phyloP scores from a whole-genome alignment of 306 rosid genomes.

The Quercus glauca region DNA sequence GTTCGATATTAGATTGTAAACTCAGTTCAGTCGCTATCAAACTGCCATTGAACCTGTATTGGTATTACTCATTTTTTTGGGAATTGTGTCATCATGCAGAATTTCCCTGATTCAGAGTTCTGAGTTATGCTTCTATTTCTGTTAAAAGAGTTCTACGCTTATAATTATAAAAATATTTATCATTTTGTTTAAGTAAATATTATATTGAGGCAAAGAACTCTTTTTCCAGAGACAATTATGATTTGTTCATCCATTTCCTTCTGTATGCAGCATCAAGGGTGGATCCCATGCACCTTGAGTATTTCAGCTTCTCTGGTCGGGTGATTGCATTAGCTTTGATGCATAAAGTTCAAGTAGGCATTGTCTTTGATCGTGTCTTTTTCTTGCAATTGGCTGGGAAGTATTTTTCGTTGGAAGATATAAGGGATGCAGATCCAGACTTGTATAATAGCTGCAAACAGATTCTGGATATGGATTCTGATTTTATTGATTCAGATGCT shows the following conservation, averaged over 20 bases:
- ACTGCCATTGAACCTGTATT: neutral
- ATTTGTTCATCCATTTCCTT: conserved; percentile 23
- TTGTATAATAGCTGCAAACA: conserved; percentile 76
- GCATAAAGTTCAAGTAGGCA: conserved; percentile 90
- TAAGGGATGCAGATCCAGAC: conserved; percentile 73
- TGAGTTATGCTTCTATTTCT: neutral
- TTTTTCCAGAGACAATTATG: conserved; percentile 5
- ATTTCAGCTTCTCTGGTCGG: conserved; percentile 85
- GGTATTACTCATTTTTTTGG: neutral
- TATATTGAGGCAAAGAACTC: neutral
- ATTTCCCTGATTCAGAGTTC: neutral
- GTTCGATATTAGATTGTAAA: neutral
- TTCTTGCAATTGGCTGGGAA: conserved; percentile 85
- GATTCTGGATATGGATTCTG: conserved; percentile 83
- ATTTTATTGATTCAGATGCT: conserved; percentile 75
- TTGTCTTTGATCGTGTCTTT: conserved; percentile 83
- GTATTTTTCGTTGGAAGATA: conserved; percentile 62
- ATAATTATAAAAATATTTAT: neutral
- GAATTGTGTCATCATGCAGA: neutral
- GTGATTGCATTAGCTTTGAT: conserved; percentile 89
- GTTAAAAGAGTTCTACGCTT: neutral
- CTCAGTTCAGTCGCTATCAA: neutral
- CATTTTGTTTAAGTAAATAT: neutral
- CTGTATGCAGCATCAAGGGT: conserved; percentile 77
- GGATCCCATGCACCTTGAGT: conserved; percentile 81